Conservation (phyloP, 441 rosid genomes). For the Flueggea neowawraea region DNA sequence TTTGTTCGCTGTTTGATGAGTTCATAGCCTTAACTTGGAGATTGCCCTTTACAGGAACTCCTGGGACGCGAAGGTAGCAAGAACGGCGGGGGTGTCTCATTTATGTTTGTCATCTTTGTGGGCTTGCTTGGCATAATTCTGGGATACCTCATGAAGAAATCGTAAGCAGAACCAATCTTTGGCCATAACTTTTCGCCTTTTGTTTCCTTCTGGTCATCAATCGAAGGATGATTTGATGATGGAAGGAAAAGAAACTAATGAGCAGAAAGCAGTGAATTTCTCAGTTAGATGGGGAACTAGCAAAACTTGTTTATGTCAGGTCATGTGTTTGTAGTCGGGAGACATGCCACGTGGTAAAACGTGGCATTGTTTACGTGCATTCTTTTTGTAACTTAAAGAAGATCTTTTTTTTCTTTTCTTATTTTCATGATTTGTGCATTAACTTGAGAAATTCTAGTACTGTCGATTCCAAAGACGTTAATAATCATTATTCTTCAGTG, state of each 20-base stretch:
- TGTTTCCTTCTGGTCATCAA: slow-evolving; percentile 17
- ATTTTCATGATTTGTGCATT: slow-evolving; percentile 9
- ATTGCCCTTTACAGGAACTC: slow-evolving; percentile 37
- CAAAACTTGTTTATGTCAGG: slow-evolving; percentile 25
- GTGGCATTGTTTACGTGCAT: slow-evolving; percentile 28
- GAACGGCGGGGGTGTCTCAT: slow-evolving; percentile 42
- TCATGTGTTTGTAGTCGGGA: slow-evolving; percentile 18
- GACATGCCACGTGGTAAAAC: background rate
- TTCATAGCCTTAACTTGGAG: slow-evolving; percentile 1
- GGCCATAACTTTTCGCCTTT: slow-evolving; percentile 10
- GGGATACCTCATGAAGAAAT: slow-evolving; percentile 62
- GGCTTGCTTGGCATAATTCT: slow-evolving; percentile 59
- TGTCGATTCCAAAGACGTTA: slow-evolving; percentile 17
- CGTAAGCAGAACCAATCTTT: slow-evolving; percentile 19
- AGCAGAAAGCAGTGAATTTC: slow-evolving; percentile 17
- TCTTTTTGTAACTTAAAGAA: slow-evolving; percentile 38
- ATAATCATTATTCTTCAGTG: slow-evolving; percentile 4
- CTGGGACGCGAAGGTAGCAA: slow-evolving; percentile 46
- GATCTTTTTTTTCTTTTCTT: background rate
- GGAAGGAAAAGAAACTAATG: slow-evolving; percentile 25
- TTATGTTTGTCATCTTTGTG: slow-evolving; percentile 45
- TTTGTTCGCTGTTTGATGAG: too few relatives aligned
- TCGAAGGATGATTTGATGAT: slow-evolving; percentile 23
- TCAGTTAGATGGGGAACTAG: slow-evolving; percentile 35
- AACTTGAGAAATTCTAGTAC: slow-evolving; percentile 16